These are phyloP conservation scores for Xylaria sp. DNA, from an alignment of 2,329 filamentous ascomycete species.

Conservation along the genomic window DNA sequence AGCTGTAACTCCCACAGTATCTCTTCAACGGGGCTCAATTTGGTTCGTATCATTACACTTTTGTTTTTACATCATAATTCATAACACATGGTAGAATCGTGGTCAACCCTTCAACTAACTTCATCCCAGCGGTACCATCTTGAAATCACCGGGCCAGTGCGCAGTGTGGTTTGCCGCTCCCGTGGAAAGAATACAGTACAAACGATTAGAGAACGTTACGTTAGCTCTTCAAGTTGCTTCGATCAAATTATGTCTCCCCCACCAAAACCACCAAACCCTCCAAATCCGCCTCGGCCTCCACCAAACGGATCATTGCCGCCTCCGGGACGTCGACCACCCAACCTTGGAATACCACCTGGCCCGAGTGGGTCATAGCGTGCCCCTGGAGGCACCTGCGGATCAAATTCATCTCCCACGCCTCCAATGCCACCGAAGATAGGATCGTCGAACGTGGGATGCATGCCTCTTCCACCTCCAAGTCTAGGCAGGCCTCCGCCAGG, in stretches of 20 bases:
- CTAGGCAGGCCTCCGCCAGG: constrained; percentile 66
- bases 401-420: constrained; percentile 61
- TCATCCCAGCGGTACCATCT: not conserved
- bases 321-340: constrained; percentile 55
- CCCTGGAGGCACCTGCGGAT: constrained; percentile 83
- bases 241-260: constrained; percentile 46
- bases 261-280: constrained; percentile 40
- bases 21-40: not conserved
- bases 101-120: constrained; percentile 2
- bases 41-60: constrained; percentile 25
- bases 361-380: constrained; percentile 91
- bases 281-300: constrained; percentile 45
- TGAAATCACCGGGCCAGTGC: not conserved
- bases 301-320: constrained; percentile 54
- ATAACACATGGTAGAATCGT: constrained; percentile 21
- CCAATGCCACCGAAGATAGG: constrained; percentile 75
- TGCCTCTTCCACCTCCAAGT: constrained; percentile 76
- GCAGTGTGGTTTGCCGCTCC: not conserved
- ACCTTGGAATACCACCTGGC: constrained; percentile 66
- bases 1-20: not conserved
- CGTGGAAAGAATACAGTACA: not conserved
- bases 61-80: constrained; percentile 22
- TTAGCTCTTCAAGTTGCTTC: not conserved
- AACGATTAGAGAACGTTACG: not conserved
- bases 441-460: constrained; percentile 97